Evolutionary conservation across 352 stramenopile species (phyloP), one percentile per base, ranked within the genome.

Genomic region (Phytophthora multivora): DNA sequence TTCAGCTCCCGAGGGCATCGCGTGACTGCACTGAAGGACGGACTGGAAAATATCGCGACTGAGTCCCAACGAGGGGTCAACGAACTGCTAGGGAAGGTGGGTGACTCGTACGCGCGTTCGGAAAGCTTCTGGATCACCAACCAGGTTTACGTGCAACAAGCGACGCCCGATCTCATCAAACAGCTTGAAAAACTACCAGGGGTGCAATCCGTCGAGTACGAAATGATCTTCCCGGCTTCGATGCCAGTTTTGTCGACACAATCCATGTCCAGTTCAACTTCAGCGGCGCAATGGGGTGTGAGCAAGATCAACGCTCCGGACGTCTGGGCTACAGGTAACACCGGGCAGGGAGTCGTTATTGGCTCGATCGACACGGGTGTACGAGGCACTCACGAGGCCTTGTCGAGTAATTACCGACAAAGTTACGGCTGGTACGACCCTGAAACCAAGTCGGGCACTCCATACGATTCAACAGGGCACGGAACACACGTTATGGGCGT

Each of bases 111-210:
- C 40, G 59, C 64, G 3, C 42, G 58, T 2, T 63, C 63, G 4
- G 51, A 80, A 35, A 85, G 60, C n/a, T 85, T 80, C 23, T 91
- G 81, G 81, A 59, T 91, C 23, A 85, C 79, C 1, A 89, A 89
- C 53, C 73, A 88, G 19, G 26, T 91, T 12, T 83, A 77, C 51
- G 61, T 91, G 5, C 56, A 80, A 10, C 61, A 71, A 16, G 80
- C 75, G 13, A 83, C 82, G 3, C 51, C 54, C 0, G 63, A 73
- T 13, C 59, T 89, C 15, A 46, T 89, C 21, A 71, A 84, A 11
- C 63, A 86, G 47, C 54, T 91, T 33, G 42, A 59, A 23, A 68
- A 83, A 23, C 42, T 75, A 2, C 57, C 75, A 0, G 55, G 66
- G 4, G 77, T 89, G n/a, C 39, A 67, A n/a, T 70, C 52, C 2